These are phyloP conservation scores for Xylariaceae sp. DNA, from an alignment of 2,329 filamentous ascomycete genomes.

Conservation along the genomic window DNA sequence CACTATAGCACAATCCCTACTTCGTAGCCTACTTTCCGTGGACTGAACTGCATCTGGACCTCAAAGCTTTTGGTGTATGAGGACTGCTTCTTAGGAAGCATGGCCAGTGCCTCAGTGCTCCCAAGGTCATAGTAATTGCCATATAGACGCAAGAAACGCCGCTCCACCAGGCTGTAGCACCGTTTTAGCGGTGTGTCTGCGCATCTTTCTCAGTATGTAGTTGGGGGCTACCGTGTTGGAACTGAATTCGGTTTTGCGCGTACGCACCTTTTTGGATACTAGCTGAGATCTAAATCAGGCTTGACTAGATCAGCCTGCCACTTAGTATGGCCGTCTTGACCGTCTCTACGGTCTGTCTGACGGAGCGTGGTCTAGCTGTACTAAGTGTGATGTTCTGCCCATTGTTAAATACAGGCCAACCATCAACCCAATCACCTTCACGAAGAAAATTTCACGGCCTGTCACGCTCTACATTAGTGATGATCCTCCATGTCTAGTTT, in stretches of 20 bases:
- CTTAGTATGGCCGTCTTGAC: conserved; percentile 41
- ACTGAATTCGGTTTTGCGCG: neutral
- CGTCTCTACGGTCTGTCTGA: conserved; percentile 22
- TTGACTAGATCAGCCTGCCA: conserved; percentile 45
- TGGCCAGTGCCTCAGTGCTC: conserved; percentile 55
- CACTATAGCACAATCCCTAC: conserved; percentile 61
- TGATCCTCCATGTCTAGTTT: no score
- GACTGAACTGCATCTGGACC: conserved; percentile 53
- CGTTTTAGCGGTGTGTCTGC: conserved; percentile 54
- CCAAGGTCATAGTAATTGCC: conserved; percentile 59
- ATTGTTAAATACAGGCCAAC: conserved; percentile 58
- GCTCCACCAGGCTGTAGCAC: conserved; percentile 53
- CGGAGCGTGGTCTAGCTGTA: conserved; percentile 40
- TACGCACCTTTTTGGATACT: conserved; percentile 47
- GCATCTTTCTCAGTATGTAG: neutral
- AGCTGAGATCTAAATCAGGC: conserved; percentile 42
- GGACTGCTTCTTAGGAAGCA: conserved; percentile 61
- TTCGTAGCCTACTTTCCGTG: conserved; percentile 51
- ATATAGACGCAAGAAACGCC: conserved; percentile 52
- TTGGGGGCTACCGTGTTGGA: neutral
- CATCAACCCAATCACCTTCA: conserved; percentile 56
- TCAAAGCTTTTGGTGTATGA: conserved; percentile 50
- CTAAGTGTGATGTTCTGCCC: conserved; percentile 51
- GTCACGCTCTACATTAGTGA: neutral
- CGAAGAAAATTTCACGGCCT: conserved; percentile 58